Percentiles rank a stretch among this genome's conserved stretches.
Evolutionary conservation across 495 filamentous ascomycete species (phyloP).

Genomic region (Clavariopsis aquatica): DNA sequence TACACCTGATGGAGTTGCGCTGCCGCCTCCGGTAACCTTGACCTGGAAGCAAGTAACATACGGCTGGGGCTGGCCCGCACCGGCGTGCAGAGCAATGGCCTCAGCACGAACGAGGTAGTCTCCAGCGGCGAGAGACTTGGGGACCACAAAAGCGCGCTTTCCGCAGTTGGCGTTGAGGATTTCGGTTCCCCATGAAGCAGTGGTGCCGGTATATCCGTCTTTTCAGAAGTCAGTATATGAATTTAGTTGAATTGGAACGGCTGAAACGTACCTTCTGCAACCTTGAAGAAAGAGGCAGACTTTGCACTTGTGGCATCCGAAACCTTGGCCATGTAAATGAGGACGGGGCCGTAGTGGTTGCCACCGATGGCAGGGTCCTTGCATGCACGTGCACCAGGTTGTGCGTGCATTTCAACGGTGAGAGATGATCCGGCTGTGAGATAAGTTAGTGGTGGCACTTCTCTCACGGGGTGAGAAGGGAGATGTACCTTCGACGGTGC

Average conservation of each 20-base stretch:
- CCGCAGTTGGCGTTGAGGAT: conserved; percentile 42
- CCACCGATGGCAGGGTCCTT: conserved; percentile 54
- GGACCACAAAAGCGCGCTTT: conserved; percentile 37
- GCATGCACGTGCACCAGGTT: conserved; percentile 51
- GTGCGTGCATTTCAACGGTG: conserved; percentile 55
- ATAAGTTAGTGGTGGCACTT: conserved; percentile 10
- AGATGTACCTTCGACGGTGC: conserved; percentile 33
- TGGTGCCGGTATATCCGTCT: conserved; percentile 36
- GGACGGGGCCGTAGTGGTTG: conserved; percentile 55
- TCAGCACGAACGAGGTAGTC: conserved; percentile 40
- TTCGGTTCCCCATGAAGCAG: conserved; percentile 38
- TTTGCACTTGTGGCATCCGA: conserved; percentile 50
- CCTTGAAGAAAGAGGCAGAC: conserved; percentile 43
- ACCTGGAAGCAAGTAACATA: conserved; percentile 36
- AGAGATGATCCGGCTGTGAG: conserved; percentile 47
- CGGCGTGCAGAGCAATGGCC: conserved; percentile 39
- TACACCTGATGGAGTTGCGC: conserved; percentile 32
- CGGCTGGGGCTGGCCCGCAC: conserved; percentile 31
- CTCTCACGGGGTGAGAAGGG: neutral
- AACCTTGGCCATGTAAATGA: conserved; percentile 58
- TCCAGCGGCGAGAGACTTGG: conserved; percentile 33
- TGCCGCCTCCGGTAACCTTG: conserved; percentile 29
- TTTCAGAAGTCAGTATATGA: neutral
- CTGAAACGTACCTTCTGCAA: conserved; percentile 26
- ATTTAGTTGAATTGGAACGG: neutral